Conservation (phyloP, 208 protist species). For the Trypanosoma avium region DNA sequence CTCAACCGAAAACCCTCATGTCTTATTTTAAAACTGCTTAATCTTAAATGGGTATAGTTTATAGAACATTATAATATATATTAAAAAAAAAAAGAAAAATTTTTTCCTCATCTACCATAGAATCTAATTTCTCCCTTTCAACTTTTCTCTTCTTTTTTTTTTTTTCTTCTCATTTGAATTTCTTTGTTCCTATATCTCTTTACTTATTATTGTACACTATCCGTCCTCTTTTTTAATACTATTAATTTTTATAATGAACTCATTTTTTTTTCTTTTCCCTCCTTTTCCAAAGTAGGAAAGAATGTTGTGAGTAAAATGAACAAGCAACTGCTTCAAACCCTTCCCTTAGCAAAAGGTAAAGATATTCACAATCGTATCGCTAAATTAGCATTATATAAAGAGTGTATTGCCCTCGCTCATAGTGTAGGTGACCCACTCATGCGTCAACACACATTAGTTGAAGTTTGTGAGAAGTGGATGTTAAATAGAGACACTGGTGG, state of each 20-base stretch:
- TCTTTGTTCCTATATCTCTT: background rate
- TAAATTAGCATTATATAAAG: slow-evolving; percentile 85
- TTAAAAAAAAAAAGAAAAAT: slow-evolving; percentile 34
- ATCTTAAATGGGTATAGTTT: slow-evolving; percentile 2
- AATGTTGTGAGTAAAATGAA: slow-evolving; percentile 44
- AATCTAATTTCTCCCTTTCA: too few species aligned
- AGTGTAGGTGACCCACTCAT: slow-evolving; percentile 64
- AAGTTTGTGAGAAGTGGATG: slow-evolving; percentile 80
- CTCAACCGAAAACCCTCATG: slow-evolving; percentile 23
- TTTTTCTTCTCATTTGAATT: background rate
- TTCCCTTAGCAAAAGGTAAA: slow-evolving; percentile 83
- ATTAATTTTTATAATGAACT: background rate
- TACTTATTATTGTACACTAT: slow-evolving; percentile 12
- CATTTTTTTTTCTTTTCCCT: slow-evolving; percentile 9
- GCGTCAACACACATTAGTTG: slow-evolving; percentile 68
- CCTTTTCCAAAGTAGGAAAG: background rate
- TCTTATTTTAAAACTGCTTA: slow-evolving; percentile 26
- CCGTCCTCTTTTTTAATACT: background rate
- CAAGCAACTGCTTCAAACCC: slow-evolving; percentile 68
- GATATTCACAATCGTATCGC: slow-evolving; percentile 76
- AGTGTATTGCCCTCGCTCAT: slow-evolving; percentile 78
- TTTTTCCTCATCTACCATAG: slow-evolving; percentile 53
- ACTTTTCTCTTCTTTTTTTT: slow-evolving; percentile 10
- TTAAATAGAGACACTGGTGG: slow-evolving; percentile 81
- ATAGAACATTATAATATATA: slow-evolving; percentile 9